These are phyloP conservation scores for Clavariopsis aquatica DNA, from an alignment of 495 filamentous ascomycete genomes.

Conservation along the genomic window DNA sequence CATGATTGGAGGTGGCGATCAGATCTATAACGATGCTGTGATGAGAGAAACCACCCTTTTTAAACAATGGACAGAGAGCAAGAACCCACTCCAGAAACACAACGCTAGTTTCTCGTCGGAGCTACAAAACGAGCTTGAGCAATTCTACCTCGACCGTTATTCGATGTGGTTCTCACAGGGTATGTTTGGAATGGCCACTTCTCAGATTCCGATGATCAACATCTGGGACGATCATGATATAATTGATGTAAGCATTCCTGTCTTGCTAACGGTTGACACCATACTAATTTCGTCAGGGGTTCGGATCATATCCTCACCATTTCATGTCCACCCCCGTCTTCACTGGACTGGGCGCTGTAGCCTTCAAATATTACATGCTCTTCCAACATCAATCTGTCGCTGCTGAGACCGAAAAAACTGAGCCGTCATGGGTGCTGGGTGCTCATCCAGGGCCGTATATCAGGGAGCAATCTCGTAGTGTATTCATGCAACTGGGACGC, in stretches of 20 bases:
- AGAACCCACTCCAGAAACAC: constrained; percentile 77
- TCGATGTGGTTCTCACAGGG: constrained; percentile 93
- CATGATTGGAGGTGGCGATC: constrained; percentile 96
- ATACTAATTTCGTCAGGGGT: constrained; percentile 55
- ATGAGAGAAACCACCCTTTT: constrained; percentile 73
- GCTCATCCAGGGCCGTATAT: constrained; percentile 85
- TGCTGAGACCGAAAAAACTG: constrained; percentile 73
- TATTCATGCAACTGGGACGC: constrained; percentile 81
- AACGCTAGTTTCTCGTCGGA: constrained; percentile 67
- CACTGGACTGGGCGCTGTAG: constrained; percentile 81
- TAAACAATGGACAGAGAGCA: constrained; percentile 78
- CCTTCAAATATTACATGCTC: constrained; percentile 97
- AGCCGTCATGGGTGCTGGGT: constrained; percentile 91
- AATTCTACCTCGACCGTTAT: constrained; percentile 84
- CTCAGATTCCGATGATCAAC: constrained; percentile 97
- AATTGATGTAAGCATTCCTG: constrained; percentile 67
- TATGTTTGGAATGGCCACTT: constrained; percentile 84
- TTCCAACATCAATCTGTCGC: constrained; percentile 93
- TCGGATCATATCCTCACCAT: constrained; percentile 85
- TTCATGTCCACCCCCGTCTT: constrained; percentile 94
- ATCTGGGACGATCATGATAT: constrained; percentile 98
- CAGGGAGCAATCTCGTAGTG: constrained; percentile 74
- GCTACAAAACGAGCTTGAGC: constrained; percentile 82
- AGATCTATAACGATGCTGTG: constrained; percentile 89
- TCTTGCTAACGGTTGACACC: too few species aligned